Percentiles rank a stretch among this genome's conserved stretches.
Conservation (phyloP, 768 basidiomycete species). For the Termitomyces sp. region DNA sequence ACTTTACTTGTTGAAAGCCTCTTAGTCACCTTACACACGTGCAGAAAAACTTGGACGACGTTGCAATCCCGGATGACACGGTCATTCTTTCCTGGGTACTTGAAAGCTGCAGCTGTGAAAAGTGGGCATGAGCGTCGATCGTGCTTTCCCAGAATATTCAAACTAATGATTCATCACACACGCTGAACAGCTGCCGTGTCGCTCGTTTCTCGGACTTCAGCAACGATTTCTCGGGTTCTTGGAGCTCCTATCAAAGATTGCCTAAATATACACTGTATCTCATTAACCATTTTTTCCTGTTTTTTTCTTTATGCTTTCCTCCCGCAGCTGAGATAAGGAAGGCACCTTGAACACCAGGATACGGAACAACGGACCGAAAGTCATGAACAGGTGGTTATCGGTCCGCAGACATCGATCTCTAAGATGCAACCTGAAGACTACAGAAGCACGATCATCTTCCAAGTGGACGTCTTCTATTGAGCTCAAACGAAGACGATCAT, state of each 20-base stretch:
- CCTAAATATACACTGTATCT: background rate
- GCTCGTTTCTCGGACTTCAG: background rate
- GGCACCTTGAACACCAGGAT: too few relatives aligned
- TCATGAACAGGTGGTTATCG: background rate
- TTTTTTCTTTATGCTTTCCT: too few relatives aligned
- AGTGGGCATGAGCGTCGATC: background rate
- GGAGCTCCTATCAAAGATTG: background rate
- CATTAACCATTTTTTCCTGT: background rate
- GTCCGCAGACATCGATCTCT: background rate
- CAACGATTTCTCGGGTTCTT: background rate
- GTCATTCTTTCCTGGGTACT: conserved; percentile 1
- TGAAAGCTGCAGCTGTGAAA: background rate
- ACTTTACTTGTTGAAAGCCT: background rate
- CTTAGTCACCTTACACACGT: background rate
- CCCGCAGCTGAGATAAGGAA: background rate
- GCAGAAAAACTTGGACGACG: background rate
- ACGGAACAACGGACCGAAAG: background rate
- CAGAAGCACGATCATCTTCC: background rate
- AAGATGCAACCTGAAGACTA: background rate
- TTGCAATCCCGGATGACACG: conserved; percentile 1
- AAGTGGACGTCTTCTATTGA: background rate
- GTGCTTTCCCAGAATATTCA: background rate
- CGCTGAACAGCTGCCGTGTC: background rate
- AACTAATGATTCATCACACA: background rate
- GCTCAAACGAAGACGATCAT: background rate